phyloP scores from a whole-genome alignment of 768 basidiomycete genomes.

The Panaeolus cyanescens region DNA sequence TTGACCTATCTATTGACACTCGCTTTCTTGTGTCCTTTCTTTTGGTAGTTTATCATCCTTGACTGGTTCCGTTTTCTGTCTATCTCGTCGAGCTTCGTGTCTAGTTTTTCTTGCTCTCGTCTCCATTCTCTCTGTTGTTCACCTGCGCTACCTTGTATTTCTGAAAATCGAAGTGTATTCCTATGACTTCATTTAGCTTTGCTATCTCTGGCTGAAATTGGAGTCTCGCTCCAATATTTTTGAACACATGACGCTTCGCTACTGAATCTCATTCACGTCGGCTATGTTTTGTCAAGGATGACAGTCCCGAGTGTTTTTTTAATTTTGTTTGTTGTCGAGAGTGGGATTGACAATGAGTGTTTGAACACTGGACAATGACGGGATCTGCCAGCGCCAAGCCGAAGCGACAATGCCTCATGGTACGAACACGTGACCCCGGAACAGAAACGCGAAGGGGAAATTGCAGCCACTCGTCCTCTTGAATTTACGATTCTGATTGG shows the following conservation, averaged over 20 bases:
- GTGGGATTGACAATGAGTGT: not conserved
- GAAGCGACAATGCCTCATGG: not conserved
- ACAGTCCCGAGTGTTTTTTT: not conserved
- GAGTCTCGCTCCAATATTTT: too few species aligned
- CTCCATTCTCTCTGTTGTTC: too few species aligned
- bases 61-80: not conserved
- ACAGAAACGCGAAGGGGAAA: not conserved
- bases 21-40: not conserved
- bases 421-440: not conserved
- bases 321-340: not conserved
- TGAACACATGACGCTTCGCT: not conserved
- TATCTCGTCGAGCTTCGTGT: not conserved
- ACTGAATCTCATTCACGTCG: not conserved
- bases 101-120: not conserved
- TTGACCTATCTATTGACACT: not conserved
- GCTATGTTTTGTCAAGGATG: not conserved
- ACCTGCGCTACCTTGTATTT: conserved; percentile 1
- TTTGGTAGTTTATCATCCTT: not conserved
- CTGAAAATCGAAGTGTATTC: not conserved
- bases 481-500: too few species aligned
- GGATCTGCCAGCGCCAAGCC: not conserved
- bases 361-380: not conserved
- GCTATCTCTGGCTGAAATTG: too few species aligned
- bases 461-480: not conserved
- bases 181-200: not conserved